Conservation (phyloP, 352 stramenopile species). For the Pythium myriotylum region DNA sequence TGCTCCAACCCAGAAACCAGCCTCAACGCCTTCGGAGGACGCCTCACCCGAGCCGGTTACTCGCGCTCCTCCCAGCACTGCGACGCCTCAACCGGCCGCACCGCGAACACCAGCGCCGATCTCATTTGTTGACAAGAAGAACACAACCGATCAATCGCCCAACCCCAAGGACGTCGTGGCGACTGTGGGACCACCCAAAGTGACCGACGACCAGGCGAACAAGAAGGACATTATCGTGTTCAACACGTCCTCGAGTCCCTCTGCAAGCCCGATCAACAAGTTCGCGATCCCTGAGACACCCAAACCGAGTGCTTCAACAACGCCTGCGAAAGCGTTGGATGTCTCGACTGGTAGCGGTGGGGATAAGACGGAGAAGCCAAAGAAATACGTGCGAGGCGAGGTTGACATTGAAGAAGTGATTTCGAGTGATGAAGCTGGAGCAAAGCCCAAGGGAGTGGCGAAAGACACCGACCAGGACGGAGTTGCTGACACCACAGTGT, state of each 20-base stretch:
- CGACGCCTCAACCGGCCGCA: not conserved
- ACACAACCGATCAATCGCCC: too few species aligned
- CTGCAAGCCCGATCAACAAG: slow-evolving; percentile 6
- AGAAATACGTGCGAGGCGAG: slow-evolving; percentile 25
- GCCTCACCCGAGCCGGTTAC: slow-evolving; percentile 10
- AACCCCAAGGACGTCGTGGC: slow-evolving; percentile 11
- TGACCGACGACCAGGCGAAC: slow-evolving; percentile 6
- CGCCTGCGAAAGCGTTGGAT: slow-evolving; percentile 7
- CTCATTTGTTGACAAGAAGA: slow-evolving; percentile 12
- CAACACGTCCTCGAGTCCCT: slow-evolving; percentile 5
- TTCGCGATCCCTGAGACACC: slow-evolving; percentile 8
- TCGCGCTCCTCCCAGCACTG: not conserved
- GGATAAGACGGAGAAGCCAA: slow-evolving; percentile 15
- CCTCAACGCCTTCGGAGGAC: not conserved
- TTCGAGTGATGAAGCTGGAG: not conserved
- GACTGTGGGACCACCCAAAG: slow-evolving; percentile 12
- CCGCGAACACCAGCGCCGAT: slow-evolving; percentile 1
- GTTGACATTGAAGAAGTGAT: not conserved
- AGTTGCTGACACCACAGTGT: slow-evolving; percentile 2
- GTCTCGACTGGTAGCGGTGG: not conserved
- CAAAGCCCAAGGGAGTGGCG: not conserved
- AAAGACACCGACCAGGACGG: slow-evolving; percentile 8
- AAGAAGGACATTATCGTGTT: slow-evolving; percentile 18
- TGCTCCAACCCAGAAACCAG: not conserved
- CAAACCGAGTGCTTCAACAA: not conserved